Evolutionary conservation across 495 filamentous ascomycete species (phyloP).

Genomic region (Aspergillus kassunensis): DNA sequence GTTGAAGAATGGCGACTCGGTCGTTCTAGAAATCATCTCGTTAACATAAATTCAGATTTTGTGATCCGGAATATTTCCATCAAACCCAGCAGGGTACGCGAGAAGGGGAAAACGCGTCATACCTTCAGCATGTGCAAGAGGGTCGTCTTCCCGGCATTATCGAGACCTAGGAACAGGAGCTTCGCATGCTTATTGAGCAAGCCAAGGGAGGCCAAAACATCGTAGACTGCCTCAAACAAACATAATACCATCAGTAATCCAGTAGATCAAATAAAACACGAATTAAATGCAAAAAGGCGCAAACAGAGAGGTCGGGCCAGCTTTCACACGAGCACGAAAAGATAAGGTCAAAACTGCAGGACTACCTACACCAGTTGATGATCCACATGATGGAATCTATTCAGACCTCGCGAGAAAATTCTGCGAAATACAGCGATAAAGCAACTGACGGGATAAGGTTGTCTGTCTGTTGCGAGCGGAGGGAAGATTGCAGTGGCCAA

Average conservation of each 20-base stretch:
- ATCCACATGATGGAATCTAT: constrained; percentile 74
- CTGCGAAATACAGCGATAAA: neutral
- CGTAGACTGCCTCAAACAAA: constrained; percentile 65
- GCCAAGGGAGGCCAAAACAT: constrained; percentile 84
- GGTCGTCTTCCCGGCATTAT: constrained; percentile 98
- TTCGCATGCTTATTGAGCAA: constrained; percentile 96
- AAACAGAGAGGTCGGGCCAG: constrained; percentile 1
- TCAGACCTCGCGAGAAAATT: constrained; percentile 5
- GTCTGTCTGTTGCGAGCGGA: constrained; percentile 14
- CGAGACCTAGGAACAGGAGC: constrained; percentile 88
- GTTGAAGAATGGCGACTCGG: constrained; percentile 87
- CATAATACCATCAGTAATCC: constrained; percentile 8
- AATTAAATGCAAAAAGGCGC: neutral
- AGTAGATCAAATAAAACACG: neutral
- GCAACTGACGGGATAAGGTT: neutral
- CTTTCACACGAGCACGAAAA: neutral
- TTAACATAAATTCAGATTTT: constrained; percentile 10
- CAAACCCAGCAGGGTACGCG: too few relatives aligned
- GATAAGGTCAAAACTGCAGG: constrained; percentile 1
- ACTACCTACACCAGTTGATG: constrained; percentile 85
- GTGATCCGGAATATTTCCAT: too few relatives aligned
- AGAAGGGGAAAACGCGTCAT: too few relatives aligned
- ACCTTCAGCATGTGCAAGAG: constrained; percentile 91
- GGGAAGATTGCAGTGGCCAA: constrained; percentile 28
- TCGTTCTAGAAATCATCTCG: constrained; percentile 60